phyloP scores from a whole-genome alignment of 139 green algal genomes.

The Chlamydomonas urium region DNA sequence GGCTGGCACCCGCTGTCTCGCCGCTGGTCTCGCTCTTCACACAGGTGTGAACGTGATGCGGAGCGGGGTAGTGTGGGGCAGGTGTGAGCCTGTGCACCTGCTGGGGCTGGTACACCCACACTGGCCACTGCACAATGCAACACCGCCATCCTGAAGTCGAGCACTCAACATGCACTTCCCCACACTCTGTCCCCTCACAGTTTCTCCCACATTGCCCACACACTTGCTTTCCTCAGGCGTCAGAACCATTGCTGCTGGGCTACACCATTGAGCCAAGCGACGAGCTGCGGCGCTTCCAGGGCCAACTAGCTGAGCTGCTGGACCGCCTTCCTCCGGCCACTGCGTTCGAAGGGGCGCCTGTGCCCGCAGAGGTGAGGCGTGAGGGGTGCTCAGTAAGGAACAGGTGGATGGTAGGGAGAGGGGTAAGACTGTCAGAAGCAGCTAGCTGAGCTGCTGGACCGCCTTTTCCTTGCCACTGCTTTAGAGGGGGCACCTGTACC shows the following conservation, averaged over 20 bases:
- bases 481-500: not conserved
- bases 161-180: not conserved
- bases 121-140: not conserved
- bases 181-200: not conserved
- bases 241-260: slow-evolving; percentile 8
- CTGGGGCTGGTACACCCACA: not conserved
- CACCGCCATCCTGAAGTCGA: not conserved
- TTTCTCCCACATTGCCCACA: not conserved
- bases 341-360: not conserved
- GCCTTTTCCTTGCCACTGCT: not conserved
- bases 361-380: not conserved
- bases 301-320: not conserved
- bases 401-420: not conserved
- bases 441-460: not conserved
- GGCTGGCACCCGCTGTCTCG: not conserved
- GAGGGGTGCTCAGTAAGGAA: too few relatives aligned
- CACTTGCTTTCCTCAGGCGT: not conserved
- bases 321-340: not conserved
- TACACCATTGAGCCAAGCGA: not conserved
- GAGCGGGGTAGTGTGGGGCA: not conserved
- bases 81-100: not conserved
- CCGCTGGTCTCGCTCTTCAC: not conserved
- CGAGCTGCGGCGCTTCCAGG: not conserved
- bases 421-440: not conserved
- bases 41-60: not conserved